Conservation (phyloP, 2,329 filamentous ascomycete genomes). For the Scedosporium minutisporum region DNA sequence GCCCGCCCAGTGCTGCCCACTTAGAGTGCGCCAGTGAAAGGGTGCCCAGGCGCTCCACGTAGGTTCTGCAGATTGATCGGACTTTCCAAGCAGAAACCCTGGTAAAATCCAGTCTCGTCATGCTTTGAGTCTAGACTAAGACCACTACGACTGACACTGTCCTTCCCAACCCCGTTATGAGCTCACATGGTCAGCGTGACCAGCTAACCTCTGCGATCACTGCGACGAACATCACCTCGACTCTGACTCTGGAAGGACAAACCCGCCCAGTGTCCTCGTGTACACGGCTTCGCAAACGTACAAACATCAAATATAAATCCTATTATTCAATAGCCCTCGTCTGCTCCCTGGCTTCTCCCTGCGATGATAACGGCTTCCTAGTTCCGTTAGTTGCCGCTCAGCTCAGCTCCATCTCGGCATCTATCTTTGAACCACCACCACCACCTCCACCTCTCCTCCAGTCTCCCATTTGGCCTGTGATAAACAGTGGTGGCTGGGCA, state of each 20-base stretch:
- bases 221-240: neutral
- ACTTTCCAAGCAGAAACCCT: neutral
- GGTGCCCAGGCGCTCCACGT: neutral
- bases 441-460: neutral
- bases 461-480: neutral
- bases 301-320: neutral
- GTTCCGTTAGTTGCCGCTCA: neutral
- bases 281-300: too few species aligned
- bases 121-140: neutral
- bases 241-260: too few species aligned
- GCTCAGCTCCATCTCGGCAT: neutral
- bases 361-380: neutral
- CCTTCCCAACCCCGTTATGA: constrained; percentile 1
- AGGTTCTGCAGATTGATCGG: neutral
- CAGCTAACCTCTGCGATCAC: neutral
- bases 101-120: neutral
- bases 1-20: neutral
- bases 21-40: neutral
- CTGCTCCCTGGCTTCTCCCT: neutral
- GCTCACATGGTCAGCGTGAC: constrained; percentile 1
- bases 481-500: neutral
- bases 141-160: neutral
- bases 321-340: neutral
- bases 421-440: neutral
- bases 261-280: too few species aligned